Base-by-base conservation (phyloP, 139 green algal species). In the Pleodorina starrii region DNA sequence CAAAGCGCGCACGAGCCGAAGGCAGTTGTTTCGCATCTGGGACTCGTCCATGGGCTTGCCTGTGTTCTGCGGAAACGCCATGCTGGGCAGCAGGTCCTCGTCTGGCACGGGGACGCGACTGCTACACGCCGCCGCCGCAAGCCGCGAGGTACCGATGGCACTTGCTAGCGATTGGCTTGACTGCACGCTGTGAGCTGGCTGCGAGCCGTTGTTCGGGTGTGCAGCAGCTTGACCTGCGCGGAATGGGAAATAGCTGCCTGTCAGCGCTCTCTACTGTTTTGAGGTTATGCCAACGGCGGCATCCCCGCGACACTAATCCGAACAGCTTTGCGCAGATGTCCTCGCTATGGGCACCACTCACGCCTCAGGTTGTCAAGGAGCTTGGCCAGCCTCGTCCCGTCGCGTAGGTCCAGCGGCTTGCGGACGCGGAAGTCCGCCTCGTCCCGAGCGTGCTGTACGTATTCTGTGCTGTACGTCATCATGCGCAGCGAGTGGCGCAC, bases 401-500 rank as follows among this genome's bases (percentile, higher is more conserved):
- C 19, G 44, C 89, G 91, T 59, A 60, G 90, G 72, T 59, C 74
- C 43, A 72, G 0, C 35, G 98, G 82, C 87, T 91, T 95, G 35
- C 25, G 77, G 23, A 97, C 80, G 12, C 95, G 90, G 75, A 94
- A 96, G 89, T 98, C 95, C 27, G 92, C 85, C 69, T 89, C 84
- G 69, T 89, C 84, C 9, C 93, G 85, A 0, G 94, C 93, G 63
- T 91, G 86, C 91, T 98, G 96, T 59, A 85, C 32, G 84, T 98
- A 95, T 3, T 85, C 36, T 43, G 97, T 92, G 46, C 38, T 78
- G 83, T 95, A 98, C 14, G 48, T 94, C 95, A 85, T 91, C 57
- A 93, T 73, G 36, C 94, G 93, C 89, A 99, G 90, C 51, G 96
- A 91, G 48, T 95, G 93, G 63, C 95, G 32, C 1, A 97, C 66